A percentile compares a stretch with the other conserved stretches of the same genome.
These are phyloP conservation scores for Juglanconis juglandina DNA, from an alignment of 2,329 filamentous ascomycete genomes.

Conservation along the genomic window DNA sequence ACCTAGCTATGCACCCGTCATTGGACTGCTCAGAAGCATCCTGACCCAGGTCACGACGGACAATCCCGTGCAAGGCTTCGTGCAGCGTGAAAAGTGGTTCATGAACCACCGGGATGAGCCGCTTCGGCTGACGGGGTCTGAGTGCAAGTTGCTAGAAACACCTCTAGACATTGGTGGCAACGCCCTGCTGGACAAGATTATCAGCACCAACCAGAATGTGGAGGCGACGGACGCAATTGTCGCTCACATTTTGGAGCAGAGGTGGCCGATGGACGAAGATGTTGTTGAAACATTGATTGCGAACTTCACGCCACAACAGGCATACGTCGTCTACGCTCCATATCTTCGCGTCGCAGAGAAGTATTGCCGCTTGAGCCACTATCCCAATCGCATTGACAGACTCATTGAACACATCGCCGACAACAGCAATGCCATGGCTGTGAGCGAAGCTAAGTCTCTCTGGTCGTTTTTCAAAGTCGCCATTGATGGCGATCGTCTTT, in stretches of 20 bases:
- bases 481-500: slow-evolving; percentile 29
- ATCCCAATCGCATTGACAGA: slow-evolving; percentile 30
- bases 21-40: slow-evolving; percentile 43
- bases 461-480: slow-evolving; percentile 40
- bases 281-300: slow-evolving; percentile 52
- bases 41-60: slow-evolving; percentile 38
- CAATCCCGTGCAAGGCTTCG: slow-evolving; percentile 1
- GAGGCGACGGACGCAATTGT: slow-evolving; percentile 54
- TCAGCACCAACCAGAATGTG: slow-evolving; percentile 58
- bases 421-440: slow-evolving; percentile 43
- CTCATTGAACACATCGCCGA: slow-evolving; percentile 42
- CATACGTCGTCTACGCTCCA: slow-evolving; percentile 45
- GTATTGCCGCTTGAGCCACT: slow-evolving; percentile 46
- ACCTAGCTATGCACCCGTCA: slow-evolving; percentile 51
- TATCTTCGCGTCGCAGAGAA: slow-evolving; percentile 55
- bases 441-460: slow-evolving; percentile 47
- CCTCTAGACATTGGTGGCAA: slow-evolving; percentile 32
- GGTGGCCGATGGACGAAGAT: slow-evolving; percentile 46
- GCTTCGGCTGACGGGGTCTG: slow-evolving; percentile 20
- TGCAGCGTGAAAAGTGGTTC: slow-evolving; percentile 32
- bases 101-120: slow-evolving; percentile 31
- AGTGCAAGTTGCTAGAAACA: slow-evolving; percentile 20
- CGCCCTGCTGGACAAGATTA: slow-evolving; percentile 64
- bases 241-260: slow-evolving; percentile 50
- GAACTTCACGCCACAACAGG: slow-evolving; percentile 50